A percentile compares a stretch with the other conserved stretches of the same genome.
phyloP scores from a whole-genome alignment of 768 basidiomycete species.

The Phlebiopsis flavidoalba region DNA sequence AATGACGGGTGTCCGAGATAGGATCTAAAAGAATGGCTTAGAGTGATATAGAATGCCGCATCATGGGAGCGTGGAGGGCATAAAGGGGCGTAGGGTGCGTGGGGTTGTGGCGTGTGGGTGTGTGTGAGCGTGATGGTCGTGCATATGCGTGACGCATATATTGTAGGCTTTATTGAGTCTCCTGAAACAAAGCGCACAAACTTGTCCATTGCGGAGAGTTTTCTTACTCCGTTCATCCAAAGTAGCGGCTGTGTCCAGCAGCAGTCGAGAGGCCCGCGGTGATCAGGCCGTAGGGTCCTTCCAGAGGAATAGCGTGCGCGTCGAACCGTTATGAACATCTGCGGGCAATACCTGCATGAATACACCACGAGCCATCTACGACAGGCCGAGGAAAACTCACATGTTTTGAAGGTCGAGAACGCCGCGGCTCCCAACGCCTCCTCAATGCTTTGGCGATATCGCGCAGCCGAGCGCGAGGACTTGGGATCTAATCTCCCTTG shows the following conservation, averaged over 20 bases:
- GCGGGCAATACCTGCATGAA: neutral
- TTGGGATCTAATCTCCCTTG: slow-evolving; percentile 24
- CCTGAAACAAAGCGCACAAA: slow-evolving; percentile 54
- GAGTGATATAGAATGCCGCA: neutral
- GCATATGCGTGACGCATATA: neutral
- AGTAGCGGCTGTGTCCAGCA: slow-evolving; percentile 46
- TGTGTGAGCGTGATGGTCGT: neutral
- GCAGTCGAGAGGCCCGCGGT: slow-evolving; percentile 54
- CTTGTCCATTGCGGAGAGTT: slow-evolving; percentile 48
- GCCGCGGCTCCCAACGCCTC: slow-evolving; percentile 29
- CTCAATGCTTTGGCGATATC: slow-evolving; percentile 34
- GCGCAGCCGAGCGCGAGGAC: slow-evolving; percentile 18
- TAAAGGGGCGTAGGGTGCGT: neutral
- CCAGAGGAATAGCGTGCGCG: slow-evolving; percentile 67
- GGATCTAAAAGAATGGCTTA: neutral
- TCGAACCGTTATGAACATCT: slow-evolving; percentile 79
- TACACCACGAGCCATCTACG: too few relatives aligned
- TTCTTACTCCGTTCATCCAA: slow-evolving; percentile 40
- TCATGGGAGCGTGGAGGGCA: neutral
- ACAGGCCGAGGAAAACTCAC: slow-evolving; percentile 38
- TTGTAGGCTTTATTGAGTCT: slow-evolving; percentile 16
- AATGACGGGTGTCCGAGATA: neutral
- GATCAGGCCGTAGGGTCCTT: slow-evolving; percentile 70
- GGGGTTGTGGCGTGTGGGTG: neutral
- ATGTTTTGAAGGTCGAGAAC: slow-evolving; percentile 50